phyloP scores from a whole-genome alignment of 768 basidiomycete genomes.

The Gymnopilus dilepis region DNA sequence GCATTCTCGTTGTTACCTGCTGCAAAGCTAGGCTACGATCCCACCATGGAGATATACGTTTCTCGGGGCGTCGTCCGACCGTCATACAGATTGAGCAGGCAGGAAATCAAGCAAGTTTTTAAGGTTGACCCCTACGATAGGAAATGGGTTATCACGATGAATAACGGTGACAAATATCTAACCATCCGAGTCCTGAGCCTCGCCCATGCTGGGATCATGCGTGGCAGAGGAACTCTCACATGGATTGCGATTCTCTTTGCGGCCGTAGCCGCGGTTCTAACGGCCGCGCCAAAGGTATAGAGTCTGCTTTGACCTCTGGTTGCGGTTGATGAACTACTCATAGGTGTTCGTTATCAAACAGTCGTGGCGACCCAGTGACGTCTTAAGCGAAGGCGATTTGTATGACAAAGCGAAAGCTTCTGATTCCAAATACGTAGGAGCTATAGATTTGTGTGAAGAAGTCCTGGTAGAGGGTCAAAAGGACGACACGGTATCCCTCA shows the following conservation, averaged over 20 bases:
- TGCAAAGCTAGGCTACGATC: not conserved
- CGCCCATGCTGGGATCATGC: not conserved
- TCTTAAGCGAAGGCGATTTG: not conserved
- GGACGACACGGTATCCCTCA: conserved; percentile 7
- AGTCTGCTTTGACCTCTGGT: no score
- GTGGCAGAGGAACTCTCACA: not conserved
- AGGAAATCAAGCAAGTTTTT: not conserved
- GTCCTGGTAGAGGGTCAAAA: not conserved
- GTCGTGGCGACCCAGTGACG: not conserved
- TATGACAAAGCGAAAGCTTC: not conserved
- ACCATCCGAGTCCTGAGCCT: not conserved
- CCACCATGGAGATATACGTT: not conserved
- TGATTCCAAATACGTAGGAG: conserved; percentile 3
- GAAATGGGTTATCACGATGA: not conserved
- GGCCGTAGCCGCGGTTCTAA: no score
- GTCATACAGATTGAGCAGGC: not conserved
- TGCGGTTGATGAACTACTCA: no score
- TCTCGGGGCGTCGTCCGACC: not conserved
- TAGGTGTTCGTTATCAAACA: conserved; percentile 14
- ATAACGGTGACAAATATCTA: not conserved
- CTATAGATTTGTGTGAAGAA: conserved; percentile 10
- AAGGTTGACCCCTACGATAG: not conserved
- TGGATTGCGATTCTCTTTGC: not conserved
- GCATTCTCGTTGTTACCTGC: not conserved
- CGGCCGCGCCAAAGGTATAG: no score